Evolutionary conservation across 805 yeast species (phyloP).

Genomic region (Saturnispora besseyi): DNA sequence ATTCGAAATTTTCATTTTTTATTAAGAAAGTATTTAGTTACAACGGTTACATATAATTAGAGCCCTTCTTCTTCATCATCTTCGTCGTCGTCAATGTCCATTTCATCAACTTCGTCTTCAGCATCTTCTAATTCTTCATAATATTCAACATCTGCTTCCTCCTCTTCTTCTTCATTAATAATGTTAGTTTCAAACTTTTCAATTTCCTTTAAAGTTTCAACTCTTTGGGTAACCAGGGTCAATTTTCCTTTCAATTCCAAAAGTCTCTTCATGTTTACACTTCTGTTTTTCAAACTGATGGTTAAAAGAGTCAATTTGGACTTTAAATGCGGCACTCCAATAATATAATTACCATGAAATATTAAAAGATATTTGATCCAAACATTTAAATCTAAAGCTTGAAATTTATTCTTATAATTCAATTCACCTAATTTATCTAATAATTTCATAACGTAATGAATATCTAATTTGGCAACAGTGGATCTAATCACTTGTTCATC

Average conservation of each 20-base stretch:
- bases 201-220: conserved; percentile 66
- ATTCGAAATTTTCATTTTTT: neutral
- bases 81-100: conserved; percentile 19
- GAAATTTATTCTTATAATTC: conserved; percentile 36
- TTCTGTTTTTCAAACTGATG: conserved; percentile 39
- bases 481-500: conserved; percentile 42
- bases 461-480: conserved; percentile 41
- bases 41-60: neutral
- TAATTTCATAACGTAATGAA: conserved; percentile 40
- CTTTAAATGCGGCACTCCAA: conserved; percentile 37
- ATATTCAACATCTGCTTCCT: conserved; percentile 15
- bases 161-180: conserved; percentile 13
- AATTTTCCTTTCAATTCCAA: conserved; percentile 44
- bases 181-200: conserved; percentile 32
- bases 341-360: conserved; percentile 44
- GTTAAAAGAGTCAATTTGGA: conserved; percentile 37
- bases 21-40: neutral
- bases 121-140: conserved; percentile 18
- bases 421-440: conserved; percentile 46
- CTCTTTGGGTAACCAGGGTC: conserved; percentile 40
- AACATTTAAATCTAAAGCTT: conserved; percentile 18
- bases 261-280: conserved; percentile 40
- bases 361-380: conserved; percentile 52
- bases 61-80: neutral
- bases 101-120: conserved; percentile 19